Conservation (phyloP, 306 rosid genomes). For the Sicyos edulis region DNA sequence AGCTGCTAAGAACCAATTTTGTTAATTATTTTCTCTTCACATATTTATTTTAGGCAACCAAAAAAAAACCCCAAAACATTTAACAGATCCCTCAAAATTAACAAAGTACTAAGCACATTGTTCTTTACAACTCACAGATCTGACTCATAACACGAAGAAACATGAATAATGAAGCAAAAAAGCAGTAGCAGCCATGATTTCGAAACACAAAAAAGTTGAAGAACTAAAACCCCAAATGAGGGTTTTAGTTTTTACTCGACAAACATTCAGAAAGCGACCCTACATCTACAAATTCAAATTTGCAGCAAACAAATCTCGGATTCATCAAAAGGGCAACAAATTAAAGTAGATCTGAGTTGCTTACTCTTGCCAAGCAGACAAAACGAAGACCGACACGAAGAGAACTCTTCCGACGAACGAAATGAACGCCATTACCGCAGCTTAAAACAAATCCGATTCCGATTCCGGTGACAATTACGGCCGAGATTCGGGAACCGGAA, state of each 20-base stretch:
- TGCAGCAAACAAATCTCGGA: background rate
- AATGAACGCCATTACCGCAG: constrained; percentile 45
- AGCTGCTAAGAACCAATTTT: too few relatives aligned
- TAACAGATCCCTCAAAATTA: background rate
- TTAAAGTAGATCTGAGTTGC: constrained; percentile 31
- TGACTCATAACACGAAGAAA: background rate
- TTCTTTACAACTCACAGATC: background rate
- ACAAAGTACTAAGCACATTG: background rate
- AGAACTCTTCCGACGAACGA: constrained; percentile 53
- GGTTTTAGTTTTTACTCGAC: background rate
- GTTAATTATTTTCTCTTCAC: too few relatives aligned
- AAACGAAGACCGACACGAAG: constrained; percentile 48
- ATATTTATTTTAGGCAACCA: too few relatives aligned
- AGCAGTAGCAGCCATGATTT: background rate
- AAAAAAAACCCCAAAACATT: too few relatives aligned
- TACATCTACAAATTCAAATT: background rate
- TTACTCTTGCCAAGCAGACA: constrained; percentile 62
- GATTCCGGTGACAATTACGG: too few relatives aligned
- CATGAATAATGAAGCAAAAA: background rate
- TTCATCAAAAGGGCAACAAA: background rate
- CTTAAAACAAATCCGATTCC: background rate
- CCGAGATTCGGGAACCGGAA: too few relatives aligned
- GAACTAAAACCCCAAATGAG: background rate
- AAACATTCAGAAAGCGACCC: constrained; percentile 11
- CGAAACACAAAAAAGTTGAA: background rate